Evolutionary conservation across 768 basidiomycete species (phyloP), one percentile per base, ranked within the genome.

Genomic region (Saitozyma podzolica): DNA sequence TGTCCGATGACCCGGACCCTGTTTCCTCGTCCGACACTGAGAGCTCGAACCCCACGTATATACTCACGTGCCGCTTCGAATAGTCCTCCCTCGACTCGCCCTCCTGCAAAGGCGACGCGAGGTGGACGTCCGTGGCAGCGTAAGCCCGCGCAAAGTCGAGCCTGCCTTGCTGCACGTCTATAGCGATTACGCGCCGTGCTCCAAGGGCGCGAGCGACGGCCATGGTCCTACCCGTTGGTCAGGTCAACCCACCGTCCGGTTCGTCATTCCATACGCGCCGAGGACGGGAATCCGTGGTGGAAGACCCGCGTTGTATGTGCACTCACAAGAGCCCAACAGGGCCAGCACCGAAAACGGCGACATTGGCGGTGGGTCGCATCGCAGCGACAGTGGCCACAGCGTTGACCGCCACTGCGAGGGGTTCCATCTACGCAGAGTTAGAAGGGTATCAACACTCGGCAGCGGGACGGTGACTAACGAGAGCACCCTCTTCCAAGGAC

Each of bases 151-250:
- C 91, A 74, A 97, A 95, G 54, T 89, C 85, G 47, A 96, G 86
- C 40, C 92, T 87, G 20, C 82, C 76, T 14, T 84, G 81, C 54
- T 80, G 75, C 53, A 78, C 74, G 59, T 81, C 68, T 64, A 94
- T 84, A 7, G 88, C 92, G 66, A 97, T 84, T 64, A 94, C 83
- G 43, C 89, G 86, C 50, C 84, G 83, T 1, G 93, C 94, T 45
- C 92, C 92, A 52, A 94, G 83, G 0, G 94, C 92, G 77, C 88
- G 92, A 8, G 92, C 92, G 14, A 91, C 91, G 8, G 93, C 92
- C 89, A 93, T 90, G 73, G 59, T 64, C 39, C 65, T 67, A 48
- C 9, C 8, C 13, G 29, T 14, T 9, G 17, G 47, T 14, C 45
- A n/a, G 63, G 53, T 49, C 29, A 29, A 29, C 29, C 29, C 29